Evolutionary conservation across 73 alveolate genomes (phyloP).

Genomic region (Breviolum minutum): DNA sequence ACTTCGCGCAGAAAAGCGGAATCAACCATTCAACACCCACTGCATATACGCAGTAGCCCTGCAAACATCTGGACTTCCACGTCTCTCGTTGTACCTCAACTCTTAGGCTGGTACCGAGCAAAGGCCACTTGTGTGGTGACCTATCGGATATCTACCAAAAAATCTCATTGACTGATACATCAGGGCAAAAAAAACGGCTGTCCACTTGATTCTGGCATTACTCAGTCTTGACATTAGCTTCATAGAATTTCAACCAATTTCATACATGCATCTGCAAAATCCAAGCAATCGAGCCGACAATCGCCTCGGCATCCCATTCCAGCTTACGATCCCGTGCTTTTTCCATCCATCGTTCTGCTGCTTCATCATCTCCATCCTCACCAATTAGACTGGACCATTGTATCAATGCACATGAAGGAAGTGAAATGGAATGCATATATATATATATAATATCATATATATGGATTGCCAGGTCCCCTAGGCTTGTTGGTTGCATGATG

Average conservation of each 20-base stretch:
- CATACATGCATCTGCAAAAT: too few species aligned
- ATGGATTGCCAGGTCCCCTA: background rate
- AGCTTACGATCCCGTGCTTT: background rate
- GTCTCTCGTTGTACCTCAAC: background rate
- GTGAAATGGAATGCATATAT: background rate
- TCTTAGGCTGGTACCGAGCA: background rate
- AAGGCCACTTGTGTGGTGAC: slow-evolving; percentile 6
- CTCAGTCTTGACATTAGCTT: too few species aligned
- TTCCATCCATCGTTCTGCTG: slow-evolving; percentile 1
- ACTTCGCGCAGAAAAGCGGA: background rate
- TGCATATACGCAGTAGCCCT: background rate
- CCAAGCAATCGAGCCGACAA: too few species aligned
- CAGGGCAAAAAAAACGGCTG: too few species aligned
- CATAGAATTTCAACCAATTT: too few species aligned
- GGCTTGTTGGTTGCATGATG: background rate
- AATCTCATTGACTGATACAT: too few species aligned
- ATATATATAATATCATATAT: too few species aligned
- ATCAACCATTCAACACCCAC: background rate
- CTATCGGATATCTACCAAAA: background rate
- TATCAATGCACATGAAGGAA: background rate
- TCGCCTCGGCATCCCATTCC: slow-evolving; percentile 6
- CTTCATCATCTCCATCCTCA: slow-evolving; percentile 14
- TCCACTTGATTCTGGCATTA: too few species aligned
- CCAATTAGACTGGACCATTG: background rate
- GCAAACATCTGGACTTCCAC: background rate